Evolutionary conservation across 805 yeast species (phyloP).

Genomic region (Blastobotrys peoriensis): DNA sequence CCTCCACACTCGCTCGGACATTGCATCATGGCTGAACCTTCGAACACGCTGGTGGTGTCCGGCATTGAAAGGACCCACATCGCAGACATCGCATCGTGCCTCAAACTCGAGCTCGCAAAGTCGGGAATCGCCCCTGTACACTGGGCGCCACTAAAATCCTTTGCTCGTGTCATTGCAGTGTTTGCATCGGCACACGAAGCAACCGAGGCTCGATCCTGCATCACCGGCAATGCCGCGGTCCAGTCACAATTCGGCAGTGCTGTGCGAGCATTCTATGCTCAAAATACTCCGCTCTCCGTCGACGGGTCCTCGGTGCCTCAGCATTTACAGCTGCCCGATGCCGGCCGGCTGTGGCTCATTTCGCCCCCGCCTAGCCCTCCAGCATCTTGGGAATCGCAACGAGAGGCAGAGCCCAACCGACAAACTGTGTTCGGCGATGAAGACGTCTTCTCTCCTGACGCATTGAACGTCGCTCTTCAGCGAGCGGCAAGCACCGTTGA

Average conservation of each 20-base stretch:
- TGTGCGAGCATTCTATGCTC: slow-evolving; percentile 3
- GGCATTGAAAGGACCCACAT: neutral
- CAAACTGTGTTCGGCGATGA: slow-evolving; percentile 12
- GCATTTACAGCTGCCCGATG: slow-evolving; percentile 22
- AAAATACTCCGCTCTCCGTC: slow-evolving; percentile 4
- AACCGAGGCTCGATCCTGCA: slow-evolving; percentile 9
- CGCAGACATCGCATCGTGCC: neutral
- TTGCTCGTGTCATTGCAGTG: slow-evolving; percentile 21
- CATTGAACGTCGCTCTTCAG: neutral
- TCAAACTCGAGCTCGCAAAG: neutral
- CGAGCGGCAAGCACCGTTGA: neutral
- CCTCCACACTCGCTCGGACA: no score
- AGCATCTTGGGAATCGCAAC: slow-evolving; percentile 21
- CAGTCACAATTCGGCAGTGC: slow-evolving; percentile 7
- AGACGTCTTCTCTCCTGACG: neutral
- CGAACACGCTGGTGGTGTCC: neutral
- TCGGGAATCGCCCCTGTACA: slow-evolving; percentile 7
- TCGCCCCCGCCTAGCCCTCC: slow-evolving; percentile 28
- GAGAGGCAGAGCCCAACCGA: slow-evolving; percentile 22
- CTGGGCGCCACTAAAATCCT: slow-evolving; percentile 23
- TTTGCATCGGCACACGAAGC: slow-evolving; percentile 15
- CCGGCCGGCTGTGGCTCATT: slow-evolving; percentile 23
- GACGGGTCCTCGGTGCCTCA: neutral
- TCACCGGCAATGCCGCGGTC: slow-evolving; percentile 7
- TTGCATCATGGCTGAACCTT: neutral